These are phyloP conservation scores for Mucor velutinosus DNA, from an alignment of 371 early-diverging fungal genomes.

Conservation along the genomic window DNA sequence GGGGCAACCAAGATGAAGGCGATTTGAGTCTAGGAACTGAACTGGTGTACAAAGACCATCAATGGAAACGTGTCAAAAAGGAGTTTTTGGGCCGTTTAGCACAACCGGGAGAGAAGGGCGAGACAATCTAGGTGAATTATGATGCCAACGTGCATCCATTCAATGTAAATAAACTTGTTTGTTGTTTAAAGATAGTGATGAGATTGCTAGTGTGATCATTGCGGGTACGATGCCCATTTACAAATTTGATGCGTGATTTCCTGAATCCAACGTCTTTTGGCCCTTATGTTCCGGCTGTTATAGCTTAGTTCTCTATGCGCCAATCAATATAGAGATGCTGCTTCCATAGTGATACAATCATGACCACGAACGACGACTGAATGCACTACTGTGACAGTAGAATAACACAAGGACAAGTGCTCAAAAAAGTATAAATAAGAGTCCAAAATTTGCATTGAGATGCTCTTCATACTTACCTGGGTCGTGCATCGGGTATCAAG, in stretches of 20 bases:
- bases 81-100: conserved; percentile 36
- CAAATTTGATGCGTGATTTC: too few relatives aligned
- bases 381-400: neutral
- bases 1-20: conserved; percentile 24
- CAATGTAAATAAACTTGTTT: neutral
- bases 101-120: conserved; percentile 30
- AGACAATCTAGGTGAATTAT: conserved; percentile 7
- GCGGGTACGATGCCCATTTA: too few relatives aligned
- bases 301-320: too few relatives aligned
- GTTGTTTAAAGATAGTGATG: neutral
- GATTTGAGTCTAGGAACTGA: conserved; percentile 26
- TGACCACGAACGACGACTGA: neutral
- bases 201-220: too few relatives aligned
- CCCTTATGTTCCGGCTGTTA: too few relatives aligned
- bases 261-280: too few relatives aligned
- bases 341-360: neutral
- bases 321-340: too few relatives aligned
- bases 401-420: neutral
- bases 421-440: conserved; percentile 33
- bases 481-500: conserved; percentile 40
- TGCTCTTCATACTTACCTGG: conserved; percentile 48
- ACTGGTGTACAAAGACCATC: conserved; percentile 16
- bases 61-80: conserved; percentile 31
- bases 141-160: neutral
- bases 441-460: conserved; percentile 1